These are phyloP conservation scores for Diplodia corticola DNA, from an alignment of 2,329 filamentous ascomycete genomes.

Conservation along the genomic window DNA sequence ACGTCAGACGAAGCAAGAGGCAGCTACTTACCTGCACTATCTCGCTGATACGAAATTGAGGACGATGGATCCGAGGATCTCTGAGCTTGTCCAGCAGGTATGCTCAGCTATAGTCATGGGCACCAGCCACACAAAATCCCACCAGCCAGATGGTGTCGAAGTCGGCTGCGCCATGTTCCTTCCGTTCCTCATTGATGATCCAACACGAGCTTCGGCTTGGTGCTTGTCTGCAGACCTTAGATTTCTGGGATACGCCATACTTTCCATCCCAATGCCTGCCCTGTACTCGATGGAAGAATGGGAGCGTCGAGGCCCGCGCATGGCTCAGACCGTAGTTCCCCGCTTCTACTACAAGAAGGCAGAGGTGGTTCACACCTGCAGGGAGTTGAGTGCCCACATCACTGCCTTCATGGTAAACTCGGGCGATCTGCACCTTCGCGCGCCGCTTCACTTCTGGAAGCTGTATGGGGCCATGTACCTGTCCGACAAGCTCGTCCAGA, in stretches of 20 bases:
- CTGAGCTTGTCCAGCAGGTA: constrained; percentile 35
- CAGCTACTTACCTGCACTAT: constrained; percentile 54
- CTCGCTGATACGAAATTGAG: constrained; percentile 23
- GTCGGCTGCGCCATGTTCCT: constrained; percentile 57
- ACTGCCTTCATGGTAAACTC: constrained; percentile 9
- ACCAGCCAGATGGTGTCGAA: neutral
- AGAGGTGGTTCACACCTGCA: neutral
- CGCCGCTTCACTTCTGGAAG: constrained; percentile 17
- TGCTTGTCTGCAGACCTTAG: constrained; percentile 40
- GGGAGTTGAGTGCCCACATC: constrained; percentile 14
- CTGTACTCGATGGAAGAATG: constrained; percentile 6
- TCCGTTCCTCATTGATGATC: constrained; percentile 59
- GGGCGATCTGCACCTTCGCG: neutral
- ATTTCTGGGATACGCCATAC: constrained; percentile 41
- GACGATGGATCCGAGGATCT: constrained; percentile 35
- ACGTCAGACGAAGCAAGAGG: constrained; percentile 34
- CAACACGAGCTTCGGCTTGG: constrained; percentile 46
- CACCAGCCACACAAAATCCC: constrained; percentile 24
- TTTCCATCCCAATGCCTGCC: constrained; percentile 26
- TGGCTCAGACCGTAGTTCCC: neutral
- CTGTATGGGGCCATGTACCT: constrained; percentile 7
- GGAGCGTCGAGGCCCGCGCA: constrained; percentile 11
- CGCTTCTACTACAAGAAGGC: constrained; percentile 1
- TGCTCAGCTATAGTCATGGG: constrained; percentile 27
- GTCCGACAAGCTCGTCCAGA: constrained; percentile 7